Percentiles rank a stretch among this genome's conserved stretches.
phyloP scores from a whole-genome alignment of 2,329 filamentous ascomycete species.

The Tolypocladium capitatum region DNA sequence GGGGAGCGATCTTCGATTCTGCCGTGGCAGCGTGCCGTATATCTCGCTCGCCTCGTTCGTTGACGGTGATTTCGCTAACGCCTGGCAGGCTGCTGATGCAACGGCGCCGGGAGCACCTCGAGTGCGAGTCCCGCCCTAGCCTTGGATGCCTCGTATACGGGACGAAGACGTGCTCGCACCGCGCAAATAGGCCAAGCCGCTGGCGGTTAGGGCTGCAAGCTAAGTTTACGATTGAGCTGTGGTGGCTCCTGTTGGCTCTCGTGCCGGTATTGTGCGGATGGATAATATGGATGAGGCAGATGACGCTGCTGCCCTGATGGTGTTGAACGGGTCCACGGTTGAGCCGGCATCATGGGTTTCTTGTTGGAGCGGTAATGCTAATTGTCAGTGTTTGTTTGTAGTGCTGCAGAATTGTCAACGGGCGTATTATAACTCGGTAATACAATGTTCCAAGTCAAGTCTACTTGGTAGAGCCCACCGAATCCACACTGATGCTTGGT shows the following conservation, averaged over 20 bases:
- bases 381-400: background rate
- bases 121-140: constrained; percentile 45
- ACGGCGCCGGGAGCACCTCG: constrained; percentile 43
- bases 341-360: background rate
- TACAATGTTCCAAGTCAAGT: too few relatives aligned
- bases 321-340: background rate
- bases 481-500: too few relatives aligned
- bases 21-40: constrained; percentile 44
- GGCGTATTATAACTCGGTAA: too few relatives aligned
- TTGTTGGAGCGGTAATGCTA: background rate
- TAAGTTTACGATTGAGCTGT: constrained; percentile 31
- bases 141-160: constrained; percentile 42
- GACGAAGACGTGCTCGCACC: constrained; percentile 33
- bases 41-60: constrained; percentile 8
- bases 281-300: background rate
- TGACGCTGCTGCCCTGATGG: background rate
- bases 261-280: constrained; percentile 18
- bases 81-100: constrained; percentile 40
- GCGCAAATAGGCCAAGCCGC: constrained; percentile 29
- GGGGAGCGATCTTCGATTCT: constrained; percentile 46
- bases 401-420: background rate
- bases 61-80: background rate
- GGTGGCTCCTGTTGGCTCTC: constrained; percentile 33
- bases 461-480: too few relatives aligned
- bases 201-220: constrained; percentile 30